Base-by-base conservation (phyloP, 2,329 filamentous ascomycete genomes). In the Alternaria novae-zelandiae region DNA sequence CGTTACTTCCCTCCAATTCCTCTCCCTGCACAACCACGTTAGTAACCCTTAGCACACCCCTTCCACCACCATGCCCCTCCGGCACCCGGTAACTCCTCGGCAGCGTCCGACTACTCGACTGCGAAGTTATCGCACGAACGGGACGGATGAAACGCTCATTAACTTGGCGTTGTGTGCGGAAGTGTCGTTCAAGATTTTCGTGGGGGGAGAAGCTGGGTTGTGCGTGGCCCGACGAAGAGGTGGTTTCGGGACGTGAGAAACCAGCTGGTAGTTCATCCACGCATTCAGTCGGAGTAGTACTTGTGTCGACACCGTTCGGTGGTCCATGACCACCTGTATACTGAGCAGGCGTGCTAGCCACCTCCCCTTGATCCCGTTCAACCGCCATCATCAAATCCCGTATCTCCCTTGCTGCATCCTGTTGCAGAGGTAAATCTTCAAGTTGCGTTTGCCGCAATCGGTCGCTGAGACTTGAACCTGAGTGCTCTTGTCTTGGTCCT, bases 361-460 rank as follows among this genome's bases (percentile, higher is more conserved):
- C 15, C 21, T 10, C 25, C 1, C n/a, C 44, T 8, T 30, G 25
- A 28, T 56, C 43, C 12, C 43, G n/a, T 17, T 59, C 56, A 2
- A 59, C 25, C n/a, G 49, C 43, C 3, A 63, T 23, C 55, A 63
- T 54, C 30, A 54, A 8, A 9, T 54, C 43, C 1, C 56, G 60
- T 15, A 63, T 63, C 20, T 59, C 56, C 43, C 28, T 23, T 3
- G 56, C 60, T 23, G 56, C 50, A 25, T 47, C 50, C 7, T 25
- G 49, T 15, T 21, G 56, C 12, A 63, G 32, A 49, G 43, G 49
- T 9, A 63, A 6, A 26, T 59, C 56, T 54, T 59, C 56, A 11
- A 54, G 49, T 20, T 17, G 43, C 7, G 56, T 63, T 11, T 36
- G 10, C 26, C 46, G 46, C 0, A 61, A 32, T 11, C 59, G 59